A percentile compares a stretch with the other conserved stretches of the same genome.
These are phyloP conservation scores for Soucietia sequanensis DNA, from an alignment of 805 yeast species.

Conservation along the genomic window DNA sequence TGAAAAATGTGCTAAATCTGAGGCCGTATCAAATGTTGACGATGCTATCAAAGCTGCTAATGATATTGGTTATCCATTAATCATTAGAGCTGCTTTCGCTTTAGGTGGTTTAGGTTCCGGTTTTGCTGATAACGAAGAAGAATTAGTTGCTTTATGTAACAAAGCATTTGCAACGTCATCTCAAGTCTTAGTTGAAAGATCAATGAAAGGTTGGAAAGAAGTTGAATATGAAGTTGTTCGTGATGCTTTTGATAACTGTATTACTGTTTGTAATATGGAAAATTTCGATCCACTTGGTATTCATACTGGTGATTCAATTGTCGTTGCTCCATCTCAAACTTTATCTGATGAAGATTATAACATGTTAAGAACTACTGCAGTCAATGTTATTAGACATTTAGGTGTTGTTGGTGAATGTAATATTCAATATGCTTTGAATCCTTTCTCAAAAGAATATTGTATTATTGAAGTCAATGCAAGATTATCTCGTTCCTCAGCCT, in stretches of 20 bases:
- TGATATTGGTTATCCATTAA: conserved; percentile 90
- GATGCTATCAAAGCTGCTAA: conserved; percentile 86
- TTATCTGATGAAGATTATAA: conserved; percentile 94
- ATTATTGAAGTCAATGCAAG: conserved; percentile 98
- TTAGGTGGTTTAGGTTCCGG: conserved; percentile 98
- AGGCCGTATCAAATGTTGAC: conserved; percentile 73
- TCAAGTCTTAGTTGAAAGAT: conserved; percentile 90
- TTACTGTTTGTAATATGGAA: conserved; percentile 99
- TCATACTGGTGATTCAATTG: conserved; percentile 98
- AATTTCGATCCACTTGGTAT: conserved; percentile 98
- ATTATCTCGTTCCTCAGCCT: conserved; percentile 96
- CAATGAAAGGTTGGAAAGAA: conserved; percentile 99
- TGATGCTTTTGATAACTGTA: conserved; percentile 95
- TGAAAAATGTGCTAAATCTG: conserved; percentile 94
- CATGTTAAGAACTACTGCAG: conserved; percentile 97
- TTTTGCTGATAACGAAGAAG: conserved; percentile 84
- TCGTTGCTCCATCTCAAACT: conserved; percentile 98
- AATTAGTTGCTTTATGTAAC: conserved; percentile 79
- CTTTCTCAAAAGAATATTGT: conserved; percentile 91
- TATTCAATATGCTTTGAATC: conserved; percentile 94
- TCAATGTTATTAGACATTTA: conserved; percentile 92
- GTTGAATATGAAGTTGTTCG: conserved; percentile 98
- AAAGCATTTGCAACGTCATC: conserved; percentile 95
- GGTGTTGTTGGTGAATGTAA: conserved; percentile 99
- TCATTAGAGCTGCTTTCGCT: conserved; percentile 96